phyloP scores from a whole-genome alignment of 1,139 yeast genomes.

The Saccharomycopsis crataegensis region DNA sequence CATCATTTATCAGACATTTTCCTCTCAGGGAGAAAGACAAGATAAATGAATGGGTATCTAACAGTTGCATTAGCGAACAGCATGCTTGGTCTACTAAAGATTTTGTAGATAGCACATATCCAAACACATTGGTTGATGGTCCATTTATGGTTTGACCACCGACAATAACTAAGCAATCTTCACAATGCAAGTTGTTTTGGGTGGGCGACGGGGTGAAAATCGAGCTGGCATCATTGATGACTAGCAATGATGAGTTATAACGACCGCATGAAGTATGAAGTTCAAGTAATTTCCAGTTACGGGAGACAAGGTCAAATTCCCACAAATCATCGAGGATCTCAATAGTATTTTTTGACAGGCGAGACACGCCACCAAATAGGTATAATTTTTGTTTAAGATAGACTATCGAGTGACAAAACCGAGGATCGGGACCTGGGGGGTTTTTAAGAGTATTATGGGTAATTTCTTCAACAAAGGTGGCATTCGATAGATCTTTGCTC shows the following conservation, averaged over 20 bases:
- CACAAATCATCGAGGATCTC: conserved; percentile 54
- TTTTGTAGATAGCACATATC: no score
- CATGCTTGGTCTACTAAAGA: no score
- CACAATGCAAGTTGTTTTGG: neutral
- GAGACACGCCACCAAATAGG: conserved; percentile 55
- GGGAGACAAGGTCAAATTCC: conserved; percentile 45
- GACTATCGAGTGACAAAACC: conserved; percentile 54
- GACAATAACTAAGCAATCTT: conserved; percentile 6
- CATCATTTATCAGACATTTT: no score
- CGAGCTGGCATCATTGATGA: neutral
- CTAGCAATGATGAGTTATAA: neutral
- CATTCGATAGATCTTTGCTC: neutral
- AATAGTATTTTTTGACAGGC: conserved; percentile 23
- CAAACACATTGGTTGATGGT: no score
- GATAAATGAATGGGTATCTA: no score
- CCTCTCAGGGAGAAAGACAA: no score
- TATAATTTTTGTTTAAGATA: conserved; percentile 44
- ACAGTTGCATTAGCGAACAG: no score
- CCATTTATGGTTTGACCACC: neutral
- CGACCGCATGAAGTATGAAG: no score
- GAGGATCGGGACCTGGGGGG: conserved; percentile 35
- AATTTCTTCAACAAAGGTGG: neutral
- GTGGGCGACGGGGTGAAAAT: neutral
- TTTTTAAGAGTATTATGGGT: no score
- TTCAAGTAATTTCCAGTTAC: neutral